Evolutionary conservation across 139 green algal species (phyloP), one percentile per base, ranked within the genome.

Genomic region (Coelastrella sp.): DNA sequence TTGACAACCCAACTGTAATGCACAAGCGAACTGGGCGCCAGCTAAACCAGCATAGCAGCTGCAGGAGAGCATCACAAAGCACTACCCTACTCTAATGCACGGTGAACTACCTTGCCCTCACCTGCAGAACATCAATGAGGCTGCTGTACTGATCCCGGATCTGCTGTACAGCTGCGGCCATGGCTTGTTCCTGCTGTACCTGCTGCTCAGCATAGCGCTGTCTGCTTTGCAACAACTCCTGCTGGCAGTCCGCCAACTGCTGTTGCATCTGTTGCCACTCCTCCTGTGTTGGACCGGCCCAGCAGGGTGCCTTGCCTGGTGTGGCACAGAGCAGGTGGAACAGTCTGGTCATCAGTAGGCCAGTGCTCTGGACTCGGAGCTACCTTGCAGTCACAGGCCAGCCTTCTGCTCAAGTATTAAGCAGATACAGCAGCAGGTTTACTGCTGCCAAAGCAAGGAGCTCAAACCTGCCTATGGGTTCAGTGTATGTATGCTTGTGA

Each of bases 161-260:
- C 85, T 92, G 85, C 73, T 90, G 86, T 13, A 90, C 17, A 32
- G 64, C 7, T 10, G 7, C 59, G 23, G 87, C 68, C 78, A 84
- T 68, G 5, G 66, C 85, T 59, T 57, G 22, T 78, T 91, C 85
- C 79, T 90, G 90, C 64, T 75, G 59, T 22, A 74, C 59, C 14
- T 71, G 13, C 56, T 71, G 22, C 78, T 77, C n/a, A 16, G 65
- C 16, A 19, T 78, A 14, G 8, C 47, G 65, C 66, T 77, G 57
- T 66, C 68, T 66, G 65, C 64, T 7, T 68, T 68, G 32, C 19
- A 59, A 57, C 61, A 58, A 47, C 32, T 86, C 54, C 87, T 81
- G 57, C n/a, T 86, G 80, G 7, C 22, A n/a, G 59, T 86, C 20
- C 11, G n/a, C 22, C 57, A 86, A 23, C 80, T 85, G 80, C 71